Evolutionary conservation across 139 green algal genomes (phyloP), one percentile per base, ranked within the genome.

Genomic region (Haematococcus lacustris): DNA sequence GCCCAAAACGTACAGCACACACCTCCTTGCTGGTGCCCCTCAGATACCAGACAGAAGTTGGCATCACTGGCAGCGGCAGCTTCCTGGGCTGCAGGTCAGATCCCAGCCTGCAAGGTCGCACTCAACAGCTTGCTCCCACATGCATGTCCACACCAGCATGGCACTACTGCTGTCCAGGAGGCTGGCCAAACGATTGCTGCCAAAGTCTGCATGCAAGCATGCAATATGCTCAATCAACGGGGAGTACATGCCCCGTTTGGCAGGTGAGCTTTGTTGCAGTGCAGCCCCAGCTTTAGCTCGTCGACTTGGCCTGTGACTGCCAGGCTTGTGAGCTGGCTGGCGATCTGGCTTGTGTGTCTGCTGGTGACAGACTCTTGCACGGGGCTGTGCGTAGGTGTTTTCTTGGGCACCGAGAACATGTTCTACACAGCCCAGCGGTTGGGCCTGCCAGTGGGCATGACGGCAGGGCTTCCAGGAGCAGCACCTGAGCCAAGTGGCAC

Each of bases 381-480:
- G 5, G n/a, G 39, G 60, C 6, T 63, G 71, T 59, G 3, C 63
- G 60, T 65, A 70, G 71, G 68, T n/a, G 40, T 67, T 0, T 73
- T 76, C 34, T 39, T 82, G 57, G 81, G 75, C 1, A 84, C 75
- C 9, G 81, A 87, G 70, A 82, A 80, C 70, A 84, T 87, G 32
- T 79, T 73, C 39, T 84, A 84, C 73, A 84, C 75, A 2, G 50
- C 35, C 2, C 50, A 75, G 57, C 53, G 50, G 25, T 38, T 81
- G 57, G 66, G 64, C 34, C 68, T 80, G 25, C n/a, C n/a, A n/a
- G n/a, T n/a, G n/a, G n/a, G n/a, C n/a, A n/a, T n/a, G n/a, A n/a
- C n/a, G n/a, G n/a, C n/a, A n/a, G n/a, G n/a, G n/a, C n/a, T n/a
- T n/a, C n/a, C n/a, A n/a, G n/a, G n/a, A n/a, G n/a, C n/a, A n/a